Evolutionary conservation across 176 grass and related monocot genomes (phyloP).

Genomic region (Eleusine indica): DNA sequence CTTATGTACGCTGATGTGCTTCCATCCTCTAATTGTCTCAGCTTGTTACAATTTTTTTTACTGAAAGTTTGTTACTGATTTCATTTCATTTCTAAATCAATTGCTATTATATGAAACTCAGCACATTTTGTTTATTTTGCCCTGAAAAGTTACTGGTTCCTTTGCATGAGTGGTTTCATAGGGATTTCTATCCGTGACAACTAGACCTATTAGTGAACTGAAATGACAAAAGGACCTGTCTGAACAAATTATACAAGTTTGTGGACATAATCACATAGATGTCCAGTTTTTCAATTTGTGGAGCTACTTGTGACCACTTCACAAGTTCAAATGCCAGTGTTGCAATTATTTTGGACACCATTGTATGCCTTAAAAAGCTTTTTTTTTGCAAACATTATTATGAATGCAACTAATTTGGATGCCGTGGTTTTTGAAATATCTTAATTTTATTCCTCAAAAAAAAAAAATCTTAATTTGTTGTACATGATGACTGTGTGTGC

Average conservation of each 20-base stretch:
- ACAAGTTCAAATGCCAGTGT: slow-evolving; percentile 16
- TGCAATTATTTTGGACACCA: slow-evolving; percentile 4
- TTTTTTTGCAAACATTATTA: neutral
- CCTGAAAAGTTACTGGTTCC: slow-evolving; percentile 6
- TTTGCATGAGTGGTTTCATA: slow-evolving; percentile 12
- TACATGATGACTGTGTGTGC: slow-evolving; percentile 32
- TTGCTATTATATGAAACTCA: slow-evolving; percentile 26
- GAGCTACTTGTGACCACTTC: neutral
- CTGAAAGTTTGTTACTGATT: slow-evolving; percentile 16
- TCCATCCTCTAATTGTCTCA: slow-evolving; percentile 24
- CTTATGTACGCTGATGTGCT: slow-evolving; percentile 57
- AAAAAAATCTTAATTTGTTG: neutral
- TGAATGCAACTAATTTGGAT: slow-evolving; percentile 17
- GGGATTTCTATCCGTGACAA: slow-evolving; percentile 12
- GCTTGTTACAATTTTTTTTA: neutral
- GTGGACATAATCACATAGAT: neutral
- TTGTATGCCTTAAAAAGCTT: slow-evolving; percentile 7
- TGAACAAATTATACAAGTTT: neutral
- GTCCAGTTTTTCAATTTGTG: slow-evolving; percentile 20
- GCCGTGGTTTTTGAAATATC: slow-evolving; percentile 3
- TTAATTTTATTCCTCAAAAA: neutral
- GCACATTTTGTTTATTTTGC: slow-evolving; percentile 22
- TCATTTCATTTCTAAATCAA: slow-evolving; percentile 28
- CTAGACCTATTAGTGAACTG: neutral
- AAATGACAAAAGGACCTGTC: neutral